Conservation (phyloP, 805 yeast species). For the Saturnispora silvae region DNA sequence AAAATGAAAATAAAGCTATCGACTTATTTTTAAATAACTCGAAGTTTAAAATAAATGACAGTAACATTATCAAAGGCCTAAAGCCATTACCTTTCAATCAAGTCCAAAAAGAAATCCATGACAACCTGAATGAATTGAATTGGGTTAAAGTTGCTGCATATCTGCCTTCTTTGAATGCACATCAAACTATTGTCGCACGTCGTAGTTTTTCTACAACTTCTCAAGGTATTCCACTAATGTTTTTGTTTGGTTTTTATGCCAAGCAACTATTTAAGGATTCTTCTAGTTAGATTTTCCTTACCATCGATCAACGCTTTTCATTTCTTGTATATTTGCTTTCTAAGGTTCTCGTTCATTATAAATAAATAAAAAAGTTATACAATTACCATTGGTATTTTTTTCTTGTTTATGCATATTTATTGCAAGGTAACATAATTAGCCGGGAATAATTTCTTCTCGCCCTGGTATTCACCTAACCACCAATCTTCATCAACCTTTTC, state of each 20-base stretch:
- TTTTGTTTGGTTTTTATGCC: slow-evolving; percentile 33
- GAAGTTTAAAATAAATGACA: slow-evolving; percentile 5
- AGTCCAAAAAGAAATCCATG: slow-evolving; percentile 28
- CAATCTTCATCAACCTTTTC: slow-evolving; percentile 91
- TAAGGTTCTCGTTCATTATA: too few relatives aligned
- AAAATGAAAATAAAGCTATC: slow-evolving; percentile 4
- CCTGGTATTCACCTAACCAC: slow-evolving; percentile 87
- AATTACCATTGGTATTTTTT: not conserved
- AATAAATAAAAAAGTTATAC: too few relatives aligned
- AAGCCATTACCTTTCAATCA: slow-evolving; percentile 19
- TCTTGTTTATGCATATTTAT: too few relatives aligned
- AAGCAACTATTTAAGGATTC: slow-evolving; percentile 9
- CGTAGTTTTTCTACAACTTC: slow-evolving; percentile 45
- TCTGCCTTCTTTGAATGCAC: slow-evolving; percentile 68
- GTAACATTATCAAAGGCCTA: slow-evolving; percentile 12
- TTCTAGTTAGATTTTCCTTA: too few relatives aligned
- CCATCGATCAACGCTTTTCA: too few relatives aligned
- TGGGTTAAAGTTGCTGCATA: slow-evolving; percentile 76
- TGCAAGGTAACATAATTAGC: slow-evolving; percentile 61
- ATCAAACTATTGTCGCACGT: slow-evolving; percentile 78
- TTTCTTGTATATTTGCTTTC: too few relatives aligned
- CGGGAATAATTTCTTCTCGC: slow-evolving; percentile 82
- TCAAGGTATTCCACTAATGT: slow-evolving; percentile 40
- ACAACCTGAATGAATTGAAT: slow-evolving; percentile 47
- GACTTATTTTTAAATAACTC: slow-evolving; percentile 1